Evolutionary conservation across 371 early-diverging fungal genomes (phyloP).

Genomic region (Rhizopus sp.): DNA sequence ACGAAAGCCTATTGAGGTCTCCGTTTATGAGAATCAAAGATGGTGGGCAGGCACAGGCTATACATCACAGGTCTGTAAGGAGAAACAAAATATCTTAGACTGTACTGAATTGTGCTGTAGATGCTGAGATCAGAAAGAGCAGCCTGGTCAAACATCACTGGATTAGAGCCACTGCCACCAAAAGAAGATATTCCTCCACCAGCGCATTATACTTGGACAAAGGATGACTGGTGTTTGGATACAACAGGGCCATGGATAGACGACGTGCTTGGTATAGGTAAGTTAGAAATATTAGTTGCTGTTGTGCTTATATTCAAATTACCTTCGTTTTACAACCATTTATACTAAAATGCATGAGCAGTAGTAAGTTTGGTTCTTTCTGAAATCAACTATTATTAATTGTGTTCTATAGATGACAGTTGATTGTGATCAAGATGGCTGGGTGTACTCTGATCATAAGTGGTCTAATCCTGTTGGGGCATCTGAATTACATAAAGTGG

Average conservation of each 20-base stretch:
- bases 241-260: constrained; percentile 51
- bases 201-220: constrained; percentile 38
- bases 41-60: constrained; percentile 48
- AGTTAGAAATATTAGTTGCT: not conserved
- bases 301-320: too few relatives aligned
- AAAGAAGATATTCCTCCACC: constrained; percentile 46
- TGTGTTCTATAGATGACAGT: constrained; percentile 14
- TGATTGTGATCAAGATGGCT: constrained; percentile 37
- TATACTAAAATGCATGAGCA: too few relatives aligned
- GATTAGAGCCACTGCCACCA: constrained; percentile 32
- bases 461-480: constrained; percentile 20
- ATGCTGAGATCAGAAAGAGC: constrained; percentile 22
- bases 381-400: not conserved
- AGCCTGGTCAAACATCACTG: constrained; percentile 49
- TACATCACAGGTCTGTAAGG: constrained; percentile 35
- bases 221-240: constrained; percentile 44
- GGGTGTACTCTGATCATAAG: constrained; percentile 37
- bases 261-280: constrained; percentile 48
- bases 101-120: constrained; percentile 1
- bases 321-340: too few relatives aligned
- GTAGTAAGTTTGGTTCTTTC: not conserved
- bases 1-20: constrained; percentile 27
- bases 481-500: not conserved
- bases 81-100: not conserved
- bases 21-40: constrained; percentile 51